Base-by-base conservation (phyloP, 1,284 basidiomycete genomes). In the Austroboletus novae-zelandiae region DNA sequence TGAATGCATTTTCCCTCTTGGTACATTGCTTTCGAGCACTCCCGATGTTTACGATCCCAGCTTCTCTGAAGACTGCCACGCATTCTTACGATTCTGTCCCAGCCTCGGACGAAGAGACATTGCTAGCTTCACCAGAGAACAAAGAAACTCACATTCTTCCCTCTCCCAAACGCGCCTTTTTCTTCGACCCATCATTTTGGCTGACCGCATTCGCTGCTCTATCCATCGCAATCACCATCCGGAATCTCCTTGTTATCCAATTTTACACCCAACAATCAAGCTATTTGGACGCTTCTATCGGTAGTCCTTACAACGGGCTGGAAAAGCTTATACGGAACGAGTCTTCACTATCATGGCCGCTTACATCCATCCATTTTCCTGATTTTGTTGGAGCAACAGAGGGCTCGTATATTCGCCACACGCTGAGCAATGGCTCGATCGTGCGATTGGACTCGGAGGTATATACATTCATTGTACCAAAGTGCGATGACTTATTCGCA, bases 271-370 rank as follows among this genome's bases (percentile, higher is more conserved):
- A 44, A 27, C 48, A 32, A 10, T 31, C 42, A 18, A 29, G 18
- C 20, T 47, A 43, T 44, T 11, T 53, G n/a, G 47, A 62, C 10
- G 53, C 49, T 14, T 43, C 56, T n/a, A 37, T 63, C 18, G 46
- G 49, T 29, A 61, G 51, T 7, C 62, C 60, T 27, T 61, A 61
- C 41, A 61, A 48, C 8, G 60, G 60, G 9, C 29, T 65, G n/a
- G 60, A 61, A 30, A 63, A 41, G 36, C 49, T 61, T 7, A 20
- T 48, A 20, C 61, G 60, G 15, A 65, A 61, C 17, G 53, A 53
- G 17, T 63, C 61, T n/a, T 65, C 60, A 5, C 61, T 59, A 14
- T 64, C 43, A 11, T 61, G 60, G 62, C 60, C 60, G 9, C 51
- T 61, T 25, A 57, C 53, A 9, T 57, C 61, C 14, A 59, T n/a